Evolutionary conservation across 805 yeast genomes (phyloP).

Genomic region (Ogataea siamensis): DNA sequence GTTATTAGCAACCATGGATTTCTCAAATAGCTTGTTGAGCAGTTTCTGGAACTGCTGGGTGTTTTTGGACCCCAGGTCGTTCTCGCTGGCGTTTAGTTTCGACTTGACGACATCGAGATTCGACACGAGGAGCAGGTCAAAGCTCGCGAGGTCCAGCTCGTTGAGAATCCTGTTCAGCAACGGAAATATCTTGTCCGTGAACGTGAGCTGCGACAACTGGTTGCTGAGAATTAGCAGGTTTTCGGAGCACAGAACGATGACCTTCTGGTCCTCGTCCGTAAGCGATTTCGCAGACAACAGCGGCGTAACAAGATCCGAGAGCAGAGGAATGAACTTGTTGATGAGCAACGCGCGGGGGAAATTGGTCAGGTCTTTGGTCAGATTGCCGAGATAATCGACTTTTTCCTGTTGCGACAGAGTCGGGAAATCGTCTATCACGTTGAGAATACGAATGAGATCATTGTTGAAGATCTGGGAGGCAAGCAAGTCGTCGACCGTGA

Average conservation of each 20-base stretch:
- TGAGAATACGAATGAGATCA: slow-evolving; percentile 75
- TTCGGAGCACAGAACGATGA: slow-evolving; percentile 47
- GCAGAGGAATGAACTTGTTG: slow-evolving; percentile 72
- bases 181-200: slow-evolving; percentile 67
- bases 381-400: slow-evolving; percentile 62
- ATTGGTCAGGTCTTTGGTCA: slow-evolving; percentile 49
- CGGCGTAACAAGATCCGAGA: slow-evolving; percentile 51
- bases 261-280: slow-evolving; percentile 30
- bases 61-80: slow-evolving; percentile 22
- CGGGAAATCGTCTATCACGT: slow-evolving; percentile 78
- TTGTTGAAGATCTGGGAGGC: slow-evolving; percentile 76
- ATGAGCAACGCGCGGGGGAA: slow-evolving; percentile 58
- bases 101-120: slow-evolving; percentile 27
- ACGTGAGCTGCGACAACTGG: slow-evolving; percentile 70
- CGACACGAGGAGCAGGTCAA: slow-evolving; percentile 32
- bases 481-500: slow-evolving; percentile 64
- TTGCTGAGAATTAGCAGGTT: slow-evolving; percentile 63
- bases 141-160: slow-evolving; percentile 28
- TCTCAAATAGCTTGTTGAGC: slow-evolving; percentile 33
- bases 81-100: slow-evolving; percentile 30
- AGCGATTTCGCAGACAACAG: slow-evolving; percentile 28
- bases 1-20: slow-evolving; percentile 25
- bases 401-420: slow-evolving; percentile 71
- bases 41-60: slow-evolving; percentile 31
- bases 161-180: slow-evolving; percentile 31